phyloP scores from a whole-genome alignment of 2,329 filamentous ascomycete species.

The Botrytis cinerea region DNA sequence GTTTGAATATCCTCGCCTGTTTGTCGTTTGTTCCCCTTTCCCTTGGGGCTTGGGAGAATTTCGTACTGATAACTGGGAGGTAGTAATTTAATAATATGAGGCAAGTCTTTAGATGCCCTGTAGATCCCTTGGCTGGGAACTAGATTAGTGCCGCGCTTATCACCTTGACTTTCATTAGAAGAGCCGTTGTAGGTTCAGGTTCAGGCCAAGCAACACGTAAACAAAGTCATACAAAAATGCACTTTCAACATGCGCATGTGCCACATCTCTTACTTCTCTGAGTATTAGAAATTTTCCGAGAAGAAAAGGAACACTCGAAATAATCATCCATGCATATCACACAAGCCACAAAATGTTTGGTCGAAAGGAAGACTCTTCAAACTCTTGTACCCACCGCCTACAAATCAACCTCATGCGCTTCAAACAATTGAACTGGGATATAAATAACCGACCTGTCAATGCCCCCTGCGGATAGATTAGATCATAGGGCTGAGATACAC shows the following conservation, averaged over 20 bases:
- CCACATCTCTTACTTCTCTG: neutral
- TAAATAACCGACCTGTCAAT: constrained; percentile 23
- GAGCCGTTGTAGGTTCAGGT: constrained; percentile 12
- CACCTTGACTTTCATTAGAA: neutral
- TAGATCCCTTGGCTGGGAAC: neutral
- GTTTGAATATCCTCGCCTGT: neutral
- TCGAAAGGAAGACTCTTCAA: neutral
- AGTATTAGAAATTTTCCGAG: neutral
- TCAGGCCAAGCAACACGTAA: constrained; percentile 18
- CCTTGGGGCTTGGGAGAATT: neutral
- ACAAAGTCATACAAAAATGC: neutral
- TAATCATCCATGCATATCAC: constrained; percentile 5
- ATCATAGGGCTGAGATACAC: constrained; percentile 24
- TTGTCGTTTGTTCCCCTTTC: neutral
- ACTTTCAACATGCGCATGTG: neutral
- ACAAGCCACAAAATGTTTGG: neutral
- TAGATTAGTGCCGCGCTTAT: neutral
- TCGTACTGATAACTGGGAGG: neutral
- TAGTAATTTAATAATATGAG: neutral
- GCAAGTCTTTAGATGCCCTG: neutral
- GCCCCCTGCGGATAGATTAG: constrained; percentile 14
- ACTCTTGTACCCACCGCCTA: neutral
- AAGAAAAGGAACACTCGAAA: neutral
- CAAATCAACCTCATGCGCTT: neutral
- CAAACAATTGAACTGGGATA: constrained; percentile 15